A percentile compares a stretch with the other conserved stretches of the same genome.
Conservation (phyloP, 2,329 filamentous ascomycete species). For the Trichoderma harzianum region DNA sequence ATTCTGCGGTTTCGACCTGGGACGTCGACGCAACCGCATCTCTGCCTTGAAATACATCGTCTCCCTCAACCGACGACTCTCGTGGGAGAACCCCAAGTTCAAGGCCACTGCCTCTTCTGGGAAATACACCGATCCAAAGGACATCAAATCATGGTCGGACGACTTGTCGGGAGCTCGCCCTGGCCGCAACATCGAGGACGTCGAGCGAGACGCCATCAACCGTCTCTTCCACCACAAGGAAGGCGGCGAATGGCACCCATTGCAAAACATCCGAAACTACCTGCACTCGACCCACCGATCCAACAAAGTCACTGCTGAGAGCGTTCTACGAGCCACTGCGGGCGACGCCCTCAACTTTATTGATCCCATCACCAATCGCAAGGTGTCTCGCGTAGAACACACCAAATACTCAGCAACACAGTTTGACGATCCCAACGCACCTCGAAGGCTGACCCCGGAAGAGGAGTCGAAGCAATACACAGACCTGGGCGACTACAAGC, state of each 20-base stretch:
- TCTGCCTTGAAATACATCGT: slow-evolving; percentile 47
- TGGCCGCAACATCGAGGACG: slow-evolving; percentile 43
- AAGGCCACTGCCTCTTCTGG: slow-evolving; percentile 24
- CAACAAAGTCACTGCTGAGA: slow-evolving; percentile 23
- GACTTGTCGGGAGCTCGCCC: slow-evolving; percentile 38
- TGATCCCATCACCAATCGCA: slow-evolving; percentile 59
- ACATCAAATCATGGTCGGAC: slow-evolving; percentile 36
- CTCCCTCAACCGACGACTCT: slow-evolving; percentile 41
- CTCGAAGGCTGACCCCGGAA: slow-evolving; percentile 28
- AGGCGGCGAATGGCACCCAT: slow-evolving; percentile 31
- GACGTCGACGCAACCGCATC: slow-evolving; percentile 41
- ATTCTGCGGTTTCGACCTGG: slow-evolving; percentile 42
- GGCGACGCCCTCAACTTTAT: slow-evolving; percentile 34
- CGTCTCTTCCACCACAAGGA: slow-evolving; percentile 35
- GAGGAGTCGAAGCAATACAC: slow-evolving; percentile 33
- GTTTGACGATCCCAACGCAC: slow-evolving; percentile 36
- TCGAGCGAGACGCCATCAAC: slow-evolving; percentile 44
- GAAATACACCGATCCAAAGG: slow-evolving; percentile 36
- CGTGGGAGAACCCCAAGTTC: slow-evolving; percentile 41
- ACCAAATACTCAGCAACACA: slow-evolving; percentile 35
- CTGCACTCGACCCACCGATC: slow-evolving; percentile 25
- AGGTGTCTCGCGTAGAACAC: slow-evolving; percentile 32
- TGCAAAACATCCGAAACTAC: slow-evolving; percentile 35
- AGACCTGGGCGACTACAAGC: slow-evolving; percentile 35
- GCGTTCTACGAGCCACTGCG: slow-evolving; percentile 27